Evolutionary conservation across 768 basidiomycete genomes (phyloP), one percentile per base, ranked within the genome.

Genomic region (Termitomyces sp.): DNA sequence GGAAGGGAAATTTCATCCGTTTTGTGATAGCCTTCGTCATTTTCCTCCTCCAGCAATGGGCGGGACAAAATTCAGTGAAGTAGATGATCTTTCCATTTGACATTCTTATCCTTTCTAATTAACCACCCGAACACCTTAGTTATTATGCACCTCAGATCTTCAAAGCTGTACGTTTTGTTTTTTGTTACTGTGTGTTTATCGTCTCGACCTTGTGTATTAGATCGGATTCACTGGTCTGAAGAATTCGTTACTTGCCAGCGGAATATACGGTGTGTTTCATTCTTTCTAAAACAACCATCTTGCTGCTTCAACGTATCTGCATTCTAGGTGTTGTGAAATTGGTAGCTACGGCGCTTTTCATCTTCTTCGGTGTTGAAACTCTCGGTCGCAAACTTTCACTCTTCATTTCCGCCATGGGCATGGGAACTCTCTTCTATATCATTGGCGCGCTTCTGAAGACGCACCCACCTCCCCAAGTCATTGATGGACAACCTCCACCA

Each of bases 391-490:
- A 83, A 64, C 71, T 79, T 38, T 87, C 87, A 5, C 71, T 94
- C 11, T 78, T 91, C 69, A 84, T 86, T 62, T 87, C 87, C 24
- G 85, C 86, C 1, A 69, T 88, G 54, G 88, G 90, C 58, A 94
- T 94, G 92, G 89, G 89, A 24, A 74, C 71, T 40, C 74, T 84
- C 52, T 91, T 93, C 76, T 92, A 85, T 75, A 89, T 93, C 70
- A 82, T 94, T 63, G 92, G 91, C n/a, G 87, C 91, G 7, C 80
- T 93, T 58, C 79, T 92, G 68, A 92, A 91, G 74, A 86, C 85
- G 1, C 83, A 90, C 68, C 88, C 89, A 5, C 80, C 83, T 0
- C 76, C 77, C 3, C 63, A 70, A 2, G 58, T 74, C 0, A 54
- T 60, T 16, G 55, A 68, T 2, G 61, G 57, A 14, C 57, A 55